phyloP scores from a whole-genome alignment of 1,284 basidiomycete species.

The Takashimella koratensis region DNA sequence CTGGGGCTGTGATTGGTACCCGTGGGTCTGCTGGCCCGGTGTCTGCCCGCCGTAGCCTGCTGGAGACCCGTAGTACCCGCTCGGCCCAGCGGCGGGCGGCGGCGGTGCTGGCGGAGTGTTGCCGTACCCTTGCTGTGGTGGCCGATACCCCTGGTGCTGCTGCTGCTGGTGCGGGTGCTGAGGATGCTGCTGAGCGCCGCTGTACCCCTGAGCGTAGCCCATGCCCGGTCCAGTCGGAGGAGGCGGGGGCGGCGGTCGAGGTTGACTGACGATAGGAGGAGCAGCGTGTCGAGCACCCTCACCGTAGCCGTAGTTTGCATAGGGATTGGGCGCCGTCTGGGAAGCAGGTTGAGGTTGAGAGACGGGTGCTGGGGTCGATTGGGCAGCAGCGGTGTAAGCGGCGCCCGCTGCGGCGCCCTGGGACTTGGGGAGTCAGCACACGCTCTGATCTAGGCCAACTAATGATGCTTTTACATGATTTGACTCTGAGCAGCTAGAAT shows the following conservation, averaged over 20 bases:
- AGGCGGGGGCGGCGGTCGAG: neutral
- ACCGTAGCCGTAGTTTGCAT: slow-evolving; percentile 48
- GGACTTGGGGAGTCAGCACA: no score
- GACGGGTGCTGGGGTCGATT: neutral
- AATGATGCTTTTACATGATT: no score
- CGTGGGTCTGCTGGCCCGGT: slow-evolving; percentile 6
- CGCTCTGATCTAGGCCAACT: no score
- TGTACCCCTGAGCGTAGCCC: slow-evolving; percentile 1
- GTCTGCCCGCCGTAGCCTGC: no score
- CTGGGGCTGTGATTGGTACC: neutral
- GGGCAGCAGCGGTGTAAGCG: slow-evolving; percentile 15
- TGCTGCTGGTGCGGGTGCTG: slow-evolving; percentile 8
- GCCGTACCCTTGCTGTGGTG: slow-evolving; percentile 2
- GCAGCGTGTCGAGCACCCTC: slow-evolving; percentile 34
- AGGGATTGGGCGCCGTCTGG: slow-evolving; percentile 27
- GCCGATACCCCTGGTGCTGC: slow-evolving; percentile 11
- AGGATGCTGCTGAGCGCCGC: neutral
- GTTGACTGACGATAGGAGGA: slow-evolving; percentile 3
- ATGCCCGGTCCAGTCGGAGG: neutral
- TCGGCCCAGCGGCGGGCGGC: neutral
- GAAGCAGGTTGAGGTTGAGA: slow-evolving; percentile 14
- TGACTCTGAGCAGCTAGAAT: neutral
- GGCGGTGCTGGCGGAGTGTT: slow-evolving; percentile 1
- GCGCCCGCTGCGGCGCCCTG: slow-evolving; percentile 22
- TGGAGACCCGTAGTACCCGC: neutral